Conservation (phyloP, 176 grass and related monocot species). For the Zoysia pacifica region DNA sequence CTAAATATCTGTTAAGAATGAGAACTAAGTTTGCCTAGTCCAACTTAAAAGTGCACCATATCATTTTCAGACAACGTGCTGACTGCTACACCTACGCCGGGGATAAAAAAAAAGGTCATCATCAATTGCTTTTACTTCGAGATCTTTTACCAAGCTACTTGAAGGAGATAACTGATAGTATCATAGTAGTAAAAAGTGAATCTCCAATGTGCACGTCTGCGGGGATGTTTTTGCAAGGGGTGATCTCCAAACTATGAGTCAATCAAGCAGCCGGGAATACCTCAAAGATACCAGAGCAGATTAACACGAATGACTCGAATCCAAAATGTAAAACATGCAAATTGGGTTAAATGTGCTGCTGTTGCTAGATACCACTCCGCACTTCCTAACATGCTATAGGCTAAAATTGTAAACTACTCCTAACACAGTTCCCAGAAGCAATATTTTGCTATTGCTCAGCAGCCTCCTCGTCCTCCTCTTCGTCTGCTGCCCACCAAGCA, state of each 20-base stretch:
- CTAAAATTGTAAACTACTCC: conserved; percentile 15
- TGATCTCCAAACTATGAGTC: background rate
- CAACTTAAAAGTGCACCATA: too few species aligned
- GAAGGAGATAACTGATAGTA: too few species aligned
- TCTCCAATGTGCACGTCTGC: too few species aligned
- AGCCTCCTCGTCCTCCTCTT: conserved; percentile 26
- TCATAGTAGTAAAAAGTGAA: too few species aligned
- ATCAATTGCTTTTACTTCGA: too few species aligned
- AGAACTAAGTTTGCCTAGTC: too few species aligned
- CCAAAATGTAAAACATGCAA: background rate
- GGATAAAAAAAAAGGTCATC: too few species aligned
- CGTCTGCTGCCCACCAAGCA: conserved; percentile 73
- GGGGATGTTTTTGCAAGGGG: background rate
- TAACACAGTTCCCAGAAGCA: background rate
- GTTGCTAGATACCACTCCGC: background rate
- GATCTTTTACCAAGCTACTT: too few species aligned
- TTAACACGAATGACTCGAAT: background rate
- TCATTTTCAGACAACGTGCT: too few species aligned
- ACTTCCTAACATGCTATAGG: conserved; percentile 17
- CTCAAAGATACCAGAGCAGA: background rate
- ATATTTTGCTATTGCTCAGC: conserved; percentile 37
- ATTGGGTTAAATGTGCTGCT: background rate
- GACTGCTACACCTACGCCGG: too few species aligned
- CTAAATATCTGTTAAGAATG: too few species aligned
- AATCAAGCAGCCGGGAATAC: background rate